Evolutionary conservation across 495 filamentous ascomycete species (phyloP).

Genomic region (Parathielavia appendiculata): DNA sequence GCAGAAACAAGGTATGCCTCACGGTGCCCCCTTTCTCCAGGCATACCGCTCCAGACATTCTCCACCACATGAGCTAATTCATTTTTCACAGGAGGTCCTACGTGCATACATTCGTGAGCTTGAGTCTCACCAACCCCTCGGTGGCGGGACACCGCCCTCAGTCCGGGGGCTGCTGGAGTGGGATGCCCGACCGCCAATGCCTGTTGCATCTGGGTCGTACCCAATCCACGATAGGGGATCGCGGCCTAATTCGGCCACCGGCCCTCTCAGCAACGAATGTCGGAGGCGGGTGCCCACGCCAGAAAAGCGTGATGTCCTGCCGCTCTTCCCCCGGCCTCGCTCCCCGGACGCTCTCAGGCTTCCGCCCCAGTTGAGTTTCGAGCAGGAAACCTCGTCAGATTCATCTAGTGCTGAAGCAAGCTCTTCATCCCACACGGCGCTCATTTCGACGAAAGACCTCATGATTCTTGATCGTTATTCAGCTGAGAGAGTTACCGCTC

Average conservation of each 20-base stretch:
- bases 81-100: conserved; percentile 42
- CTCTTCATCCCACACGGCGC: conserved; percentile 24
- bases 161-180: conserved; percentile 37
- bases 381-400: conserved; percentile 32
- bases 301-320: conserved; percentile 14
- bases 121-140: conserved; percentile 34
- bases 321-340: conserved; percentile 16
- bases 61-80: background rate
- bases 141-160: conserved; percentile 36
- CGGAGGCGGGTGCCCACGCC: conserved; percentile 25
- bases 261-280: conserved; percentile 36
- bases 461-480: conserved; percentile 36
- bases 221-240: conserved; percentile 25
- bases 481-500: conserved; percentile 27
- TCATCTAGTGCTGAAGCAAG: conserved; percentile 26
- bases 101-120: conserved; percentile 52
- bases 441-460: conserved; percentile 45
- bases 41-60: background rate
- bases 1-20: conserved; percentile 45
- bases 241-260: conserved; percentile 19
- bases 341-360: conserved; percentile 21
- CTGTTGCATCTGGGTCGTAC: conserved; percentile 16
- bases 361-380: conserved; percentile 32
- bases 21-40: background rate
- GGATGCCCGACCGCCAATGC: conserved; percentile 20